Conservation (phyloP, 768 basidiomycete genomes). For the Trametes cinnabarina region DNA sequence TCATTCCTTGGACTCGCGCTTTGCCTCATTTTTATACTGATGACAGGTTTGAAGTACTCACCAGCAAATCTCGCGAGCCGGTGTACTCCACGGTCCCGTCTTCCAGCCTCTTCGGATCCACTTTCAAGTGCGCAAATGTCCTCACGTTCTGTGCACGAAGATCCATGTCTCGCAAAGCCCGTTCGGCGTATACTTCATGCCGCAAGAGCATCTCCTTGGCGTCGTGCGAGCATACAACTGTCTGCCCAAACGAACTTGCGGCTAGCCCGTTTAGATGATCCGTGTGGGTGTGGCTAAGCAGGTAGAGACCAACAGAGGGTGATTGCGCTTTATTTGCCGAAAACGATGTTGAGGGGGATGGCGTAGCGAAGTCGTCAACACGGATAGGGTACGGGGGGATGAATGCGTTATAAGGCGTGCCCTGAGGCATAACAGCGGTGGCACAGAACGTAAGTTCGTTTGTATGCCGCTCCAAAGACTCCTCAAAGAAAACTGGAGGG, state of each 20-base stretch:
- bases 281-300: slow-evolving; percentile 88
- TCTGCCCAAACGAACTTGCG: slow-evolving; percentile 68
- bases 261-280: slow-evolving; percentile 82
- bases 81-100: slow-evolving; percentile 49
- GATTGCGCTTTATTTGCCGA: slow-evolving; percentile 22
- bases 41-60: slow-evolving; percentile 33
- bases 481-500: not conserved
- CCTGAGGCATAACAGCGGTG: slow-evolving; percentile 56
- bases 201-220: slow-evolving; percentile 84
- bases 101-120: slow-evolving; percentile 45
- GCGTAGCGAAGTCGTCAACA: slow-evolving; percentile 73
- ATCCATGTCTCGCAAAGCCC: slow-evolving; percentile 54
- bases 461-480: not conserved
- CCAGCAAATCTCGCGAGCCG: slow-evolving; percentile 68
- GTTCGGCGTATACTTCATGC: slow-evolving; percentile 68
- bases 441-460: not conserved
- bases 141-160: slow-evolving; percentile 48
- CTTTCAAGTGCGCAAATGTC: slow-evolving; percentile 68
- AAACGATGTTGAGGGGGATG: slow-evolving; percentile 28
- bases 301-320: slow-evolving; percentile 49
- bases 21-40: not conserved
- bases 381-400: slow-evolving; percentile 77
- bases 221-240: slow-evolving; percentile 75
- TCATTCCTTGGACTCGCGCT: not conserved
- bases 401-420: slow-evolving; percentile 76